phyloP scores from a whole-genome alignment of 345 rosid genomes.

The Arabidopsis suecica region DNA sequence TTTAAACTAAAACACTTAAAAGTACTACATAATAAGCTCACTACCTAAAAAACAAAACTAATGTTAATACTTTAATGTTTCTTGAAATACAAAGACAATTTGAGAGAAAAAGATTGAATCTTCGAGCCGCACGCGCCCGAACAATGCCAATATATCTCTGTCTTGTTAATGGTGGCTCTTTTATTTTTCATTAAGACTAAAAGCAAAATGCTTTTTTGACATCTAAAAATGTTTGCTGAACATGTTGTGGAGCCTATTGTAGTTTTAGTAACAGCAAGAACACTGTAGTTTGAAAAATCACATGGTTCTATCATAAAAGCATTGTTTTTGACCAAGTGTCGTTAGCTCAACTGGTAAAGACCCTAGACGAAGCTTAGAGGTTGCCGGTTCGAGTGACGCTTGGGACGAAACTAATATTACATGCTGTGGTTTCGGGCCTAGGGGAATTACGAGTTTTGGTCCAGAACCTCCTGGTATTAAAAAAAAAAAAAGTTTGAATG shows the following conservation, averaged over 20 bases:
- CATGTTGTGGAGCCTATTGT: conserved; percentile 37
- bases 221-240: conserved; percentile 17
- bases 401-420: too few species aligned
- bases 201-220: conserved; percentile 1
- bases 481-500: not conserved
- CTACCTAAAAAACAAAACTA: conserved; percentile 21
- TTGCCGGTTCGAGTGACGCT: too few species aligned
- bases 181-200: not conserved
- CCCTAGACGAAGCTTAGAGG: too few species aligned
- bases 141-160: conserved; percentile 20
- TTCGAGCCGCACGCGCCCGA: conserved; percentile 64
- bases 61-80: conserved; percentile 27
- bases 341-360: too few species aligned
- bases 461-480: too few species aligned
- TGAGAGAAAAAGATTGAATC: conserved; percentile 11
- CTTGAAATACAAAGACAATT: conserved; percentile 20
- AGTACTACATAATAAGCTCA: conserved; percentile 32
- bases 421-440: too few species aligned
- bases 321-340: not conserved
- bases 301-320: conserved; percentile 6
- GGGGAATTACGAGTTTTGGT: too few species aligned
- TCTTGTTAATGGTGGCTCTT: conserved; percentile 2
- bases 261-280: conserved; percentile 10
- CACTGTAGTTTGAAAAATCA: conserved; percentile 9
- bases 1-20: not conserved